These are phyloP conservation scores for Corinectria fuckeliana DNA, from an alignment of 2,329 filamentous ascomycete genomes.

Conservation along the genomic window DNA sequence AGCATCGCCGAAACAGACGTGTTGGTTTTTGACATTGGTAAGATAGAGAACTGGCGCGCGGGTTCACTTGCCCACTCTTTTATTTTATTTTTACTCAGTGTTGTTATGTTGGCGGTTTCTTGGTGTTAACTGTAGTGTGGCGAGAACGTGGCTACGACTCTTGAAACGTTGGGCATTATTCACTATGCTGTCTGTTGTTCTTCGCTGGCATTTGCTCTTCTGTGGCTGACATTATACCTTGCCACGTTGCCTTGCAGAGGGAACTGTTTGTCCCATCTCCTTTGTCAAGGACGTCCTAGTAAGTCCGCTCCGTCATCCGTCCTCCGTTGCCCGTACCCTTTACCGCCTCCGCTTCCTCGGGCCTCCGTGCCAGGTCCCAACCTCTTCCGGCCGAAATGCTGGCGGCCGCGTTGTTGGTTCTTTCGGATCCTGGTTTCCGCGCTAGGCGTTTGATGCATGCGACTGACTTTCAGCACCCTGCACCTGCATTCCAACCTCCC, in stretches of 20 bases:
- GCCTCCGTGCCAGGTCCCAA: conserved; percentile 32
- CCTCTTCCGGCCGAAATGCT: conserved; percentile 30
- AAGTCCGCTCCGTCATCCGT: conserved; percentile 50
- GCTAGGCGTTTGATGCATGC: conserved; percentile 29
- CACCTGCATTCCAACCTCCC: conserved; percentile 11
- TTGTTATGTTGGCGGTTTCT: not conserved
- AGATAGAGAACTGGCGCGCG: conserved; percentile 26
- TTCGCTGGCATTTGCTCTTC: not conserved
- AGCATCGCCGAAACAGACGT: conserved; percentile 42
- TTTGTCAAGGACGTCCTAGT: conserved; percentile 86
- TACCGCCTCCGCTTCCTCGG: conserved; percentile 30
- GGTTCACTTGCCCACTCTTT: conserved; percentile 4
- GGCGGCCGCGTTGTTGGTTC: conserved; percentile 21
- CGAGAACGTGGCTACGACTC: not conserved
- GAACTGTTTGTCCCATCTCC: conserved; percentile 82
- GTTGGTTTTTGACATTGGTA: conserved; percentile 48
- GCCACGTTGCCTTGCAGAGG: conserved; percentile 59
- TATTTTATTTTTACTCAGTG: not conserved
- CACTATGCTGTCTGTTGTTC: conserved; percentile 14
- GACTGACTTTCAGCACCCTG: conserved; percentile 22
- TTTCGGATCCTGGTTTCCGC: conserved; percentile 13
- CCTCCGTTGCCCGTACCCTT: conserved; percentile 17
- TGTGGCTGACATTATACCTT: conserved; percentile 8
- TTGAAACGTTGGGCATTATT: not conserved
- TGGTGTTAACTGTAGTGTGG: not conserved